Evolutionary conservation across 129 eudicot genomes (phyloP), one percentile per base, ranked within the genome.

Genomic region (Mikania micrantha): DNA sequence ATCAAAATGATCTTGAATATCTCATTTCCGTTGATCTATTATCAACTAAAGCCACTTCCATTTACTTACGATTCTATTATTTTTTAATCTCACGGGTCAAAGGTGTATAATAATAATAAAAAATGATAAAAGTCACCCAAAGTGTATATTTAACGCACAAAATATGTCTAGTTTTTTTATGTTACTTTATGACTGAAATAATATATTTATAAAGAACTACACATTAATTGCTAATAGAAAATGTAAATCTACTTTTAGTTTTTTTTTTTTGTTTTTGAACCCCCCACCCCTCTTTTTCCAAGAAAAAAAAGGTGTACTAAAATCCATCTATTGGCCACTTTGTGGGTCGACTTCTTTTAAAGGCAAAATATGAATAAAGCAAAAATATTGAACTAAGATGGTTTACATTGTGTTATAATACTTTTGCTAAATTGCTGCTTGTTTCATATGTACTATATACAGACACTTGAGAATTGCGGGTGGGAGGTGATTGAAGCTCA

Each of bases 401-500:
- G 47, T 13, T 5, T 45, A 16, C 7, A 45, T 9, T 17, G 54
- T 47, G 8, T 47, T 24, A 4, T 12, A 28, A 56, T 9, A 15
- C 3, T 56, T 7, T 7, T 39, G 22, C 20, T 35, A 27, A 42
- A 32, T 9, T 27, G n/a, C 41, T 44, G 22, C 13, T 17, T 27
- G 25, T 58, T 60, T 66, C 64, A 40, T 39, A 1, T 62, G 39
- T 74, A 17, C n/a, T n/a, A n/a, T n/a, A 41, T 16, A 61, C 47
- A 92, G 98, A 77, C 87, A n/a, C 88, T 92, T 4, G 91, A 86
- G 82, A 82, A 53, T 1, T 84, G 91, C 62, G 98, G 98, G 52
- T 92, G 98, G 98, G 95, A 88, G 39, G 98, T 92, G 32, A 50
- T 92, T 56, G 95, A 83, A 66, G 83, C 98, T 60, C 83, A 53